phyloP scores from a whole-genome alignment of 176 grass and related monocot genomes.

The Canna indica region DNA sequence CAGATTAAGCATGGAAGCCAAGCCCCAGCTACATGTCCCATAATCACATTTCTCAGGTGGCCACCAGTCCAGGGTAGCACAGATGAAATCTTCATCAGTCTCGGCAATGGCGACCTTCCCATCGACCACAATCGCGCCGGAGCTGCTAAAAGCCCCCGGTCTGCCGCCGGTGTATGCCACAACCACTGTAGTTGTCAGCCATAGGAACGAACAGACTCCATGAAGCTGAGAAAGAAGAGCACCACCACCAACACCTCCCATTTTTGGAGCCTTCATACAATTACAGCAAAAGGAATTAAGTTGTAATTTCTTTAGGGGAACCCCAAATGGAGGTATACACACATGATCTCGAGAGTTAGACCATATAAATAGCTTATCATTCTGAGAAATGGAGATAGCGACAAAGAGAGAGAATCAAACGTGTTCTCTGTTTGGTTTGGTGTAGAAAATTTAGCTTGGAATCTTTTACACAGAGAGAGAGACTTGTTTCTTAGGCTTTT shows the following conservation, averaged over 20 bases:
- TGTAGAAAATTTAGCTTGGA: not conserved
- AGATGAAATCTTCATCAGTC: slow-evolving; percentile 72
- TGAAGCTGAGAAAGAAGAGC: slow-evolving; percentile 21
- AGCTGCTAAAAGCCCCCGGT: not conserved
- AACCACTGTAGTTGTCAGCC: slow-evolving; percentile 9
- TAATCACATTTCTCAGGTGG: slow-evolving; percentile 95
- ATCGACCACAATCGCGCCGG: slow-evolving; percentile 32
- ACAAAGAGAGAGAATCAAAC: too few species aligned
- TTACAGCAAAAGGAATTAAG: not conserved
- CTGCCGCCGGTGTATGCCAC: slow-evolving; percentile 17
- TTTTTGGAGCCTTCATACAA: not conserved
- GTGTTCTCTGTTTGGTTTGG: not conserved
- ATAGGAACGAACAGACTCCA: slow-evolving; percentile 32
- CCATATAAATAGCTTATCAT: not conserved
- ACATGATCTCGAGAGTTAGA: not conserved
- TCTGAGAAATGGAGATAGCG: not conserved
- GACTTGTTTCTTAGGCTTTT: too few species aligned
- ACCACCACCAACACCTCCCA: not conserved
- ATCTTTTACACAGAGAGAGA: not conserved
- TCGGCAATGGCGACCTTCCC: slow-evolving; percentile 43
- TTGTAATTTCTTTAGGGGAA: not conserved
- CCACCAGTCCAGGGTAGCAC: slow-evolving; percentile 97
- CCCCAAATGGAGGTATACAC: not conserved
- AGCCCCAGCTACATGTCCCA: slow-evolving; percentile 84
- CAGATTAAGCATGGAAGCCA: slow-evolving; percentile 69